Evolutionary conservation across 768 basidiomycete species (phyloP).

Genomic region (Tephrocybe sp.): DNA sequence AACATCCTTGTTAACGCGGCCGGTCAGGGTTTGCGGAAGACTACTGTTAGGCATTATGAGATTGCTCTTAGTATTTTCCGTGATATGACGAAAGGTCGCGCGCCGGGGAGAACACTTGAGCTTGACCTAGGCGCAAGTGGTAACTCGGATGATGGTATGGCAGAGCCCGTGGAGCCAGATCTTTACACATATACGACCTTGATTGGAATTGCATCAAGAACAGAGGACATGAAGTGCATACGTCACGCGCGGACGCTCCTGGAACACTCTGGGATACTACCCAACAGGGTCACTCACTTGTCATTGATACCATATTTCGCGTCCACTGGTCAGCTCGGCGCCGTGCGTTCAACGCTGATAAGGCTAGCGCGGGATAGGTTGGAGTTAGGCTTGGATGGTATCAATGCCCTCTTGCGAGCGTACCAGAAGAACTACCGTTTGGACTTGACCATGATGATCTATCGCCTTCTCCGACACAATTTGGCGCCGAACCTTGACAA

Average conservation of each 20-base stretch:
- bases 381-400: conserved; percentile 58
- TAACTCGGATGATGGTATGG: conserved; percentile 10
- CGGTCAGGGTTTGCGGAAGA: conserved; percentile 63
- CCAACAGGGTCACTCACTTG: conserved; percentile 63
- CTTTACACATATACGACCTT: conserved; percentile 70
- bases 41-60: conserved; percentile 54
- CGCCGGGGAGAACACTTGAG: conserved; percentile 37
- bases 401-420: conserved; percentile 72
- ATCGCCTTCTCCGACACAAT: conserved; percentile 60
- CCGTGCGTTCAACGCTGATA: conserved; percentile 52
- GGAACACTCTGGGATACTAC: conserved; percentile 47
- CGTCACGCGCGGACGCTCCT: conserved; percentile 55
- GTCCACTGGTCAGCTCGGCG: conserved; percentile 41
- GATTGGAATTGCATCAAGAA: conserved; percentile 59
- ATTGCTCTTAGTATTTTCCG: conserved; percentile 57
- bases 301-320: conserved; percentile 57
- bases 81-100: conserved; percentile 50
- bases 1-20: conserved; percentile 69
- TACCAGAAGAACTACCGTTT: conserved; percentile 51
- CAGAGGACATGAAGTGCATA: conserved; percentile 39
- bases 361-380: conserved; percentile 50
- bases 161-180: conserved; percentile 46
- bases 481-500: conserved; percentile 32
- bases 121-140: conserved; percentile 15
- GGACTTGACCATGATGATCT: conserved; percentile 59